These are phyloP conservation scores for Rhodofomes roseus DNA, from an alignment of 1,284 basidiomycete genomes.

Conservation along the genomic window DNA sequence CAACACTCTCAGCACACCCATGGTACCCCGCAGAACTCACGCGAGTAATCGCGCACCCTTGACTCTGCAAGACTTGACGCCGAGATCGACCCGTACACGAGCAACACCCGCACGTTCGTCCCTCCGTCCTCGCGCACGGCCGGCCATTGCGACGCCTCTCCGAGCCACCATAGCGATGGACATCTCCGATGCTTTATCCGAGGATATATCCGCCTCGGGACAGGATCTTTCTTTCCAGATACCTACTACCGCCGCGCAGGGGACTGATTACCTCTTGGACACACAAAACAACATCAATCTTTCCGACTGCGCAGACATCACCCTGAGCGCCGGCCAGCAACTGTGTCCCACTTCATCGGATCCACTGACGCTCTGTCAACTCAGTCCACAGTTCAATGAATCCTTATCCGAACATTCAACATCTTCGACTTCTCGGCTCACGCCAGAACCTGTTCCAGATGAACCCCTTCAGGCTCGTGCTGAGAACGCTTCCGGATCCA, in stretches of 20 bases:
- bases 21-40: conserved; percentile 3
- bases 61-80: conserved; percentile 26
- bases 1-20: conserved; percentile 18
- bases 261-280: not conserved
- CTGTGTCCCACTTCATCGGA: not conserved
- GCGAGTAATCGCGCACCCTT: conserved; percentile 12
- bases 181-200: conserved; percentile 20
- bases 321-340: not conserved
- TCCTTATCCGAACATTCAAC: not conserved
- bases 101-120: conserved; percentile 16
- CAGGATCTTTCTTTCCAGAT: conserved; percentile 15
- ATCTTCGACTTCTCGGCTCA: not conserved
- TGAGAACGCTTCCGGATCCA: not conserved
- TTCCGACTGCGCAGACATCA: not conserved
- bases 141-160: conserved; percentile 21
- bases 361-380: conserved; percentile 16
- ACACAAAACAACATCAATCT: not conserved
- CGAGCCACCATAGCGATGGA: conserved; percentile 17
- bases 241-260: not conserved
- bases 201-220: conserved; percentile 21
- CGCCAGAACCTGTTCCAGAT: not conserved
- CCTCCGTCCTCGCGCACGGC: conserved; percentile 18
- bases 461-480: not conserved
- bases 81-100: conserved; percentile 18
- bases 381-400: conserved; percentile 8